These are phyloP conservation scores for Geotrichum macrosporum DNA, from an alignment of 1,139 yeast genomes.

Conservation along the genomic window DNA sequence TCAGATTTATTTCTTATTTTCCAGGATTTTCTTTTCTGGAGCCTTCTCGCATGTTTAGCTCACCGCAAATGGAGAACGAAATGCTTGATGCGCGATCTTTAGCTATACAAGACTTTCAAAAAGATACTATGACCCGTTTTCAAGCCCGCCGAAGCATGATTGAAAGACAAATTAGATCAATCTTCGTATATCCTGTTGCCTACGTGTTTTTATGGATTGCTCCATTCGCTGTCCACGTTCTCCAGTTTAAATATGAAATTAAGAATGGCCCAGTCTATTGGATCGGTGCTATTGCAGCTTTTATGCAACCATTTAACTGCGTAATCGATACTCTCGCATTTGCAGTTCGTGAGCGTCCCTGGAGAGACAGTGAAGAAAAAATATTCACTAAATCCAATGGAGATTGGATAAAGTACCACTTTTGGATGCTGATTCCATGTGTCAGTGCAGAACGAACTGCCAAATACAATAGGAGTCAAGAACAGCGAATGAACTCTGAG, in stretches of 20 bases:
- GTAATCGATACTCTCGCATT: constrained; percentile 73
- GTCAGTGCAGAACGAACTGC: background rate
- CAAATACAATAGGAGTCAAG: background rate
- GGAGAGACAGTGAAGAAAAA: constrained; percentile 21
- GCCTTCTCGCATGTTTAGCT: constrained; percentile 9
- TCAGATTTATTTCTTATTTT: constrained; percentile 26
- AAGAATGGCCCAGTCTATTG: constrained; percentile 50
- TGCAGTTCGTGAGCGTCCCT: constrained; percentile 54
- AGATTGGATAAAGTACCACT: constrained; percentile 9
- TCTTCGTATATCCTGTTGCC: constrained; percentile 80
- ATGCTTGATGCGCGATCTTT: constrained; percentile 16
- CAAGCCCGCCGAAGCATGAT: constrained; percentile 59
- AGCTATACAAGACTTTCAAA: constrained; percentile 42
- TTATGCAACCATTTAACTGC: constrained; percentile 78
- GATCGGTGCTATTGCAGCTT: constrained; percentile 65
- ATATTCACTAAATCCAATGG: constrained; percentile 18
- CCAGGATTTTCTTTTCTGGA: constrained; percentile 34
- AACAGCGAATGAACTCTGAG: background rate
- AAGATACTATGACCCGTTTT: constrained; percentile 57
- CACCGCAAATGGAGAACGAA: background rate
- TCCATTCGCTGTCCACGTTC: constrained; percentile 65
- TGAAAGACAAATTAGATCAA: constrained; percentile 71
- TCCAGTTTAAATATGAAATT: constrained; percentile 44
- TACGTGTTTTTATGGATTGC: constrained; percentile 77
- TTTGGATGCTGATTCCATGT: constrained; percentile 13